A percentile compares a stretch with the other conserved stretches of the same genome.
Conservation (phyloP, 1,284 basidiomycete species). For the Cutaneotrichosporon dermatis region DNA sequence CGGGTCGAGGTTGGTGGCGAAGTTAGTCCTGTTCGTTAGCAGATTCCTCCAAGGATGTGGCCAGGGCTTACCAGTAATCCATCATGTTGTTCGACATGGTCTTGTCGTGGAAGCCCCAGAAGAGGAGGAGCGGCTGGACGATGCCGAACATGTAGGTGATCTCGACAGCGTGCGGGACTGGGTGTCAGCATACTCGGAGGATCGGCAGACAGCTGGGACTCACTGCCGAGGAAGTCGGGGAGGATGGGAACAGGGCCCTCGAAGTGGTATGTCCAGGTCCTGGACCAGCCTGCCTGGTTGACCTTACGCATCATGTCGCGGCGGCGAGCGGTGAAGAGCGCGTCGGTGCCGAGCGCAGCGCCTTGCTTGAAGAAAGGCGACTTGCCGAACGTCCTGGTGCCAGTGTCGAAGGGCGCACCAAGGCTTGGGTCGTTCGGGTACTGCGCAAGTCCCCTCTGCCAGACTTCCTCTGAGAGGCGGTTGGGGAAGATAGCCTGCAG, state of each 20-base stretch:
- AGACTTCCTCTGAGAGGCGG: conserved; percentile 10
- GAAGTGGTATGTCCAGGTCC: conserved; percentile 40
- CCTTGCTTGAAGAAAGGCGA: conserved; percentile 27
- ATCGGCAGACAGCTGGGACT: not conserved
- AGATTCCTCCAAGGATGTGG: too few relatives aligned
- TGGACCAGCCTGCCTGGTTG: conserved; percentile 21
- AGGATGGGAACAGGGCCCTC: conserved; percentile 12
- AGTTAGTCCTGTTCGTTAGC: conserved; percentile 36
- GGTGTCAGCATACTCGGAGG: not conserved
- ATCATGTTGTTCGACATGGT: conserved; percentile 29
- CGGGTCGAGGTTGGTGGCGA: conserved; percentile 42
- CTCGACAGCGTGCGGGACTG: conserved; percentile 26
- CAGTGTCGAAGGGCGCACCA: conserved; percentile 39
- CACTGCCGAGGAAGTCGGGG: conserved; percentile 2
- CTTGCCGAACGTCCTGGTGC: conserved; percentile 8
- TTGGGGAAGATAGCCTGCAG: conserved; percentile 25
- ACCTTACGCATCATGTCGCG: conserved; percentile 32
- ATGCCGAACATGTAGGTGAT: conserved; percentile 31
- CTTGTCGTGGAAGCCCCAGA: conserved; percentile 21
- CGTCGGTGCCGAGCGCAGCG: conserved; percentile 34
- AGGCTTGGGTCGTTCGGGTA: conserved; percentile 33
- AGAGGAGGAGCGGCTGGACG: not conserved
- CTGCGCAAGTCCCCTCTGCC: conserved; percentile 21
- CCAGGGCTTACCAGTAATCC: conserved; percentile 37
- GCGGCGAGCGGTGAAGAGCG: conserved; percentile 31